phyloP scores from a whole-genome alignment of 768 basidiomycete species.

The Lactarius trivialis region DNA sequence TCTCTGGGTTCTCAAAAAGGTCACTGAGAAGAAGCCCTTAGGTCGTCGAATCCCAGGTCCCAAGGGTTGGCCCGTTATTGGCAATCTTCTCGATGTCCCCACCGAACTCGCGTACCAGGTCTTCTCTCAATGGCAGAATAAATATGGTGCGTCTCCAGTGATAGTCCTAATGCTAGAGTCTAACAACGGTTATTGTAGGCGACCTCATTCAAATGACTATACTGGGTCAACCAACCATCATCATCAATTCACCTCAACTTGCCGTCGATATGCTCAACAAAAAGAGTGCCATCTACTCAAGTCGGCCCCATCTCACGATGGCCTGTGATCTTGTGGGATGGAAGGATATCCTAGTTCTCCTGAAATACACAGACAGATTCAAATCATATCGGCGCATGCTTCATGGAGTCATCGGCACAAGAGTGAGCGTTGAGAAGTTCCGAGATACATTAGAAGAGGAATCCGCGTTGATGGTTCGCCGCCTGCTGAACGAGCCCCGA shows the following conservation, averaged over 20 bases:
- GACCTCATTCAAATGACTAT: constrained; percentile 25
- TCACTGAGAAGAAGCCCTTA: constrained; percentile 14
- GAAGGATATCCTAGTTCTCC: constrained; percentile 23
- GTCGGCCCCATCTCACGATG: constrained; percentile 24
- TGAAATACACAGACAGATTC: constrained; percentile 23
- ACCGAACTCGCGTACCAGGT: constrained; percentile 18
- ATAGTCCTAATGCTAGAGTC: neutral
- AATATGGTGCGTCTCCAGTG: constrained; percentile 18
- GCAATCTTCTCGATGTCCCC: constrained; percentile 23
- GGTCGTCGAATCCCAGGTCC: constrained; percentile 19
- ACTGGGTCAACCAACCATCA: constrained; percentile 25
- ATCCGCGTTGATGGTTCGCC: constrained; percentile 13
- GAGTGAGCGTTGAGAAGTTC: constrained; percentile 20
- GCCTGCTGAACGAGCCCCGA: constrained; percentile 20
- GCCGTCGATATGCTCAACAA: constrained; percentile 26
- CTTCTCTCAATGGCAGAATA: constrained; percentile 16
- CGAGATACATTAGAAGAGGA: constrained; percentile 21
- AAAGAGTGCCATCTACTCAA: constrained; percentile 27
- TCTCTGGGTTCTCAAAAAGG: constrained; percentile 16
- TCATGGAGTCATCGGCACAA: constrained; percentile 21
- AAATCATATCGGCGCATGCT: constrained; percentile 23
- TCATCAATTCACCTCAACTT: constrained; percentile 24
- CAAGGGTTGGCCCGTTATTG: constrained; percentile 21
- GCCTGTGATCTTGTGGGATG: constrained; percentile 24
- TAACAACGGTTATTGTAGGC: constrained; percentile 17